These are phyloP conservation scores for Kodamaea sp. DNA, from an alignment of 1,139 yeast genomes.

Conservation along the genomic window DNA sequence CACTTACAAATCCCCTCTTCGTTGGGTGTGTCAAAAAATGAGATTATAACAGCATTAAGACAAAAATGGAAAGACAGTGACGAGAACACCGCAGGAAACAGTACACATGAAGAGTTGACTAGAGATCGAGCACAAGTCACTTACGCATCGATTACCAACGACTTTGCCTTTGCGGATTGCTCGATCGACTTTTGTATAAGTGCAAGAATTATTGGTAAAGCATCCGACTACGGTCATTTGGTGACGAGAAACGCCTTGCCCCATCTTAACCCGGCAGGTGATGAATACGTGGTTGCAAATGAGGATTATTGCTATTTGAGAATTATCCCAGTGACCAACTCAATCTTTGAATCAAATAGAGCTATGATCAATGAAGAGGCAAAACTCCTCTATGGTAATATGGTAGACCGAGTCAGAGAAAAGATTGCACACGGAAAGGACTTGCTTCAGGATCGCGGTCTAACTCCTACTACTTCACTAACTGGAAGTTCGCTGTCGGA, in stretches of 20 bases:
- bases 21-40: conserved; percentile 32
- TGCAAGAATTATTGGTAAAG: conserved; percentile 40
- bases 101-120: conserved; percentile 8
- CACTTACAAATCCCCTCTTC: conserved; percentile 42
- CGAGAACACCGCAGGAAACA: background rate
- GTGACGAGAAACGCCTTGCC: conserved; percentile 19
- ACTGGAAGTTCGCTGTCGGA: conserved; percentile 2
- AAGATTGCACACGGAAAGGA: conserved; percentile 27
- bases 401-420: conserved; percentile 29
- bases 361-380: conserved; percentile 38
- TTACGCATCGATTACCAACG: conserved; percentile 30
- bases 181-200: conserved; percentile 38
- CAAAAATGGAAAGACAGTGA: conserved; percentile 26
- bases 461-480: background rate
- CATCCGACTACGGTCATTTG: conserved; percentile 28
- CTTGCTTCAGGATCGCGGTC: conserved; percentile 11
- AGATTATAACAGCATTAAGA: conserved; percentile 28
- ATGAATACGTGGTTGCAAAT: conserved; percentile 41
- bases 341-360: conserved; percentile 30
- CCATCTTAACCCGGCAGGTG: conserved; percentile 19
- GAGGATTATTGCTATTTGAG: conserved; percentile 33
- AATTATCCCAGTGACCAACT: conserved; percentile 26
- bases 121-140: conserved; percentile 8
- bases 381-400: conserved; percentile 26
- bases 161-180: conserved; percentile 33